Evolutionary conservation across 2,329 filamentous ascomycete genomes (phyloP), one percentile per base, ranked within the genome.

Genomic region (Decorospora gaudefroyi): DNA sequence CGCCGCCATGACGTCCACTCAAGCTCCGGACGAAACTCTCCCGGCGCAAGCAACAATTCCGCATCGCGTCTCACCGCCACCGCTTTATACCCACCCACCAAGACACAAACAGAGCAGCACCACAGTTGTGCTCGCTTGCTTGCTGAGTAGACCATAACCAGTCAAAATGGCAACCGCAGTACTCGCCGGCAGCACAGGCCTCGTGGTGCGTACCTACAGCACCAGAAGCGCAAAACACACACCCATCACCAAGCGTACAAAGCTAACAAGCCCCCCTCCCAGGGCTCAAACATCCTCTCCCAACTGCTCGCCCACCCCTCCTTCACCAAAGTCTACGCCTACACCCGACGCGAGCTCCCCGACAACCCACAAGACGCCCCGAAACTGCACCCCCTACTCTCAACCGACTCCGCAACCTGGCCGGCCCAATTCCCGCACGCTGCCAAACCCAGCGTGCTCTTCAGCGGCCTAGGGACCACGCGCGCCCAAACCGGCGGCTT

Each of bases 401-500:
- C 87, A 17, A 55, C 79, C 56, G 87, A 95, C 68, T 59, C 82
- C 1, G 69, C 80, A 6, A 78, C 80, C 64, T 96, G 90, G 91
- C 72, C 82, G 2, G 56, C 76, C 7, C 73, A 69, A 28, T 75
- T 79, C 56, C 78, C 93, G 34, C 70, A 74, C 22, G 71, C 87
- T 31, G 80, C 84, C 0, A 51, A 76, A 0, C 84, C 87, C 0
- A 67, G 75, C 1, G 75, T 87, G 53, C 85, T 93, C 73, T 83
- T 92, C 73, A 90, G 87, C 2, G 82, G 82, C 1, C 79, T 96
- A 1, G 92, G 86, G 45, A 96, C 90, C 2, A 96, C 91, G 0
- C 82, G 84, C 34, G 86, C 76, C 0, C 77, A 78, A 9, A 90
- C 90, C 0, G 91, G 91, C 49, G 78, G 86, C 44, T 74, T 95